Evolutionary conservation across 768 basidiomycete species (phyloP).

Genomic region (Coprinopsis cinerea): DNA sequence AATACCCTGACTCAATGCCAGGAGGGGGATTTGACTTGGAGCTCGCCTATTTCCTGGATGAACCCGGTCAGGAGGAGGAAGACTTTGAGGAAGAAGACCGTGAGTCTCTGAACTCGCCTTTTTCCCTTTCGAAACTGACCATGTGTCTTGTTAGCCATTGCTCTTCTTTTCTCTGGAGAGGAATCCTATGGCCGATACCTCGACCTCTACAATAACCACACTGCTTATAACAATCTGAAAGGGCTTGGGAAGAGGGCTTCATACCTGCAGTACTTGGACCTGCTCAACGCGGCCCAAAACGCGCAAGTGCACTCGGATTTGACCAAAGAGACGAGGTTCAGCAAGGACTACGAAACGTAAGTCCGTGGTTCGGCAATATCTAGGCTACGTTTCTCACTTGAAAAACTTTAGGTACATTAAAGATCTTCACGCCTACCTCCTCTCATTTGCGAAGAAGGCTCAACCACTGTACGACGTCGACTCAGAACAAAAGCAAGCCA

Average conservation of each 20-base stretch:
- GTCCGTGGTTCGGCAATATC: conserved; percentile 21
- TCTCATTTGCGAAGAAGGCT: conserved; percentile 81
- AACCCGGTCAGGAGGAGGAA: conserved; percentile 68
- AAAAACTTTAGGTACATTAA: conserved; percentile 66
- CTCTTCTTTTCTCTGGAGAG: conserved; percentile 91
- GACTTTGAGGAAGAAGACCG: conserved; percentile 84
- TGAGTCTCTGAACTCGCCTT: conserved; percentile 36
- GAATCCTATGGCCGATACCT: conserved; percentile 93
- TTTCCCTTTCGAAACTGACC: conserved; percentile 1
- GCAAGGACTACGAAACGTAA: conserved; percentile 77
- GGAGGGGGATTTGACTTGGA: conserved; percentile 74
- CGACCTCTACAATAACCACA: conserved; percentile 86
- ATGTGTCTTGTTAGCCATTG: conserved; percentile 47
- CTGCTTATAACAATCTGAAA: conserved; percentile 85
- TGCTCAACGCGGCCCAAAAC: conserved; percentile 62
- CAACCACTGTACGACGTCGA: conserved; percentile 79
- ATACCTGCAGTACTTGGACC: conserved; percentile 91
- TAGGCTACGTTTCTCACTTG: not conserved
- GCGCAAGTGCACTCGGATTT: conserved; percentile 63
- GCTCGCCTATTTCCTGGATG: conserved; percentile 75
- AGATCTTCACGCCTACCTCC: conserved; percentile 73
- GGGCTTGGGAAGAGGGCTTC: conserved; percentile 76
- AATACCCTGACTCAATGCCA: conserved; percentile 87
- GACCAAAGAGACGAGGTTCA: conserved; percentile 56
- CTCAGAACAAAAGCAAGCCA: conserved; percentile 55